Evolutionary conservation across 768 basidiomycete species (phyloP), one percentile per base, ranked within the genome.

Genomic region (Terana coerulea): DNA sequence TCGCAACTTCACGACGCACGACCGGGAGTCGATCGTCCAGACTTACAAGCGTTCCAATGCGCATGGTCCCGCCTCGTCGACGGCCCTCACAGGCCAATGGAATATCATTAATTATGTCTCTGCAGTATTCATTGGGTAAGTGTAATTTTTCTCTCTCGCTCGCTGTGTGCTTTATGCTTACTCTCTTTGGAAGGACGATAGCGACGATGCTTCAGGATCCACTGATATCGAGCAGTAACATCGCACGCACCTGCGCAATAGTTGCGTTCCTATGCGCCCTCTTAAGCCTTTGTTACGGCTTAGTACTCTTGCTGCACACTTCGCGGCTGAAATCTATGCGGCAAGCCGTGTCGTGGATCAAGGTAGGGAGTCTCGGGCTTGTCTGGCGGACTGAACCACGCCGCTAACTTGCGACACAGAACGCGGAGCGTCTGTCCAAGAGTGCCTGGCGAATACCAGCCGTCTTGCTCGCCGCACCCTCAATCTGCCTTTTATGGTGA

Each of bases 131-230:
- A 40, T 50, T 14, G 49, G 49, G 49, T 50, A 33, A 29, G 49
- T n/a, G 7, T 17, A 5, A 7, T 10, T 2, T 46, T 22, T 24
- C n/a, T 39, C 37, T 14, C 5, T 5, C 6, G 9, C 24, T 2
- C 2, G 9, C 28, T n/a, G 24, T 46, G n/a, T 12, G 15, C 31
- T 44, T 1, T 33, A 3, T 1, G 17, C 24, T 6, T 17, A 49
- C 35, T 28, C n/a, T n/a, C n/a, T n/a, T n/a, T n/a, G n/a, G n/a
- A n/a, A 49, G 47, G 6, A 40, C 47, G 12, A 37, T 45, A 7
- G 51, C 42, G 14, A 52, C 51, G 11, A 43, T 52, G 41, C 42
- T 45, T 7, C 51, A 52, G 31, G 51, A 52, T 28, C 51, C 51
- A 1, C 14, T 19, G 2, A 34, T 52, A n/a, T 34, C 41, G 29